phyloP scores from a whole-genome alignment of 129 eudicot genomes.

The Flaveria brownii region DNA sequence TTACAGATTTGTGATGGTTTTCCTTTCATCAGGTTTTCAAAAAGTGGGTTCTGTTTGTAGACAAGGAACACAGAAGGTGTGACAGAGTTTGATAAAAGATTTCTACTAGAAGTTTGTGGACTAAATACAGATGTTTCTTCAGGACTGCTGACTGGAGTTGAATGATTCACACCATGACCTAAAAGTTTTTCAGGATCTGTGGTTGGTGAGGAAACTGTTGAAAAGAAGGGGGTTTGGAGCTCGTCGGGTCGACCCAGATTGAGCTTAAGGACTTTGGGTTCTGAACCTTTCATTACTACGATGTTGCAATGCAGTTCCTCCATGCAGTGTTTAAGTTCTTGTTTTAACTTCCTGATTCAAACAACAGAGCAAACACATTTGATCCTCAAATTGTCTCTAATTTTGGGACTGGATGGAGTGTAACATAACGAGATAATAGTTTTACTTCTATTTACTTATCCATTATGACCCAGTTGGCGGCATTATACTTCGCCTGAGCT shows the following conservation, averaged over 20 bases:
- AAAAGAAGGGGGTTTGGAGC: conserved; percentile 72
- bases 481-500: conserved; percentile 74
- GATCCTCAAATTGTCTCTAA: background rate
- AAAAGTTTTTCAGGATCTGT: conserved; percentile 42
- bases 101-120: conserved; percentile 49
- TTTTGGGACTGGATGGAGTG: conserved; percentile 10
- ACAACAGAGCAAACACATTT: conserved; percentile 12
- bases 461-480: conserved; percentile 92
- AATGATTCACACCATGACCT: conserved; percentile 59
- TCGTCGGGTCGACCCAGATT: conserved; percentile 56
- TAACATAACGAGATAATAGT: conserved; percentile 47
- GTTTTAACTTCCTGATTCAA: conserved; percentile 69
- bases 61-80: conserved; percentile 48
- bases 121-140: conserved; percentile 61
- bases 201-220: conserved; percentile 73
- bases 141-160: conserved; percentile 96
- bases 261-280: conserved; percentile 80
- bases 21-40: conserved; percentile 47
- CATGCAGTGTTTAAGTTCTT: conserved; percentile 73
- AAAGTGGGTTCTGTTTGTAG: conserved; percentile 83
- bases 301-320: conserved; percentile 82
- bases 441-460: conserved; percentile 91
- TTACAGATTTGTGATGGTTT: conserved; percentile 32
- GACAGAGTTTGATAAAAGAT: conserved; percentile 48
- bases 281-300: conserved; percentile 78